Base-by-base conservation (phyloP, 208 protist species). In the Acanthamoeba castellanii region DNA sequence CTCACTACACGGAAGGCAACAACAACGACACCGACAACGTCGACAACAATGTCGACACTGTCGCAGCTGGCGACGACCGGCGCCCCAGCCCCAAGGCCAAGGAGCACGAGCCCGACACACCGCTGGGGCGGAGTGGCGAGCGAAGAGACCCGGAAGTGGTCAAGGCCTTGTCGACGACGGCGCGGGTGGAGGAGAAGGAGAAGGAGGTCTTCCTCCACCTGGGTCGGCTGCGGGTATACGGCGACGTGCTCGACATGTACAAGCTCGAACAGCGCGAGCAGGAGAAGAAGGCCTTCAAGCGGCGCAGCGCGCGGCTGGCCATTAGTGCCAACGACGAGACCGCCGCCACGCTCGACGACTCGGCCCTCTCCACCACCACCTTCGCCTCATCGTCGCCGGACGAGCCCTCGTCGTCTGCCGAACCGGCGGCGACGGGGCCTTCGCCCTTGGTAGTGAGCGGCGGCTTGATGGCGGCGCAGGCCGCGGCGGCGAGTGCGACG, bases 181-280 rank as follows among this genome's bases (percentile, higher is more conserved):
- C 70, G 70, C 50, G 50, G 50, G 50, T 1, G n/a, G n/a, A n/a
- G 50, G 50, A 9, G 13, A 22, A 14, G 34, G 68, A 42, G 0
- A 47, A 32, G 16, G 13, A 45, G 2, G 68, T 22, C 32, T 82
- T 82, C 37, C 74, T 82, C 22, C 74, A 82, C 74, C 30, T 82
- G 74, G 74, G 74, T 22, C 74, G 74, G 16, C 74, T 82, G 74
- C 74, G 74, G 37, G 25, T 82, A 4, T 82, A 82, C 42, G 74
- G 74, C 16, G 37, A 82, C 42, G 74, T 82, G 74, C 74, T 82
- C 74, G 74, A 82, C 37, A 25, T 42, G 42, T 82, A 55, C 42
- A 82, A 52, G 74, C 32, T 82, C 74, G 74, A 82, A 22, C 74
- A 82, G 74, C 74, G 74, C 16, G 34, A 82, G 74, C 74, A 82